A percentile compares a stretch with the other conserved stretches of the same genome.
These are phyloP conservation scores for Dryadomyces sulphureus DNA, from an alignment of 2,329 filamentous ascomycete genomes.

Conservation along the genomic window DNA sequence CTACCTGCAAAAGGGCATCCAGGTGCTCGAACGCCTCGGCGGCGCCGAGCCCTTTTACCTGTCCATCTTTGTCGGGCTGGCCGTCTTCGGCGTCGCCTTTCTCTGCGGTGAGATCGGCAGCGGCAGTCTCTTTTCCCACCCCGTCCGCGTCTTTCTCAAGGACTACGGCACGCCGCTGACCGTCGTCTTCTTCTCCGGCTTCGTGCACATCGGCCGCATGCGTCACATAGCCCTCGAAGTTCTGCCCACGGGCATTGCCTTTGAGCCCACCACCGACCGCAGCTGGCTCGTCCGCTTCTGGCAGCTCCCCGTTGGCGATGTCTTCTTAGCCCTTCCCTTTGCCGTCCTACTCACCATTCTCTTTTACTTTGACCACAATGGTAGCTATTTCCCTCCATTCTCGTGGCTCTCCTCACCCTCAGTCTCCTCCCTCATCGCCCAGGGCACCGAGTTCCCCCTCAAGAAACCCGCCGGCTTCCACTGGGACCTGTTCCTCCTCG, in stretches of 20 bases:
- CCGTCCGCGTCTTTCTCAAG: conserved; percentile 68
- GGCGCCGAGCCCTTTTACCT: conserved; percentile 56
- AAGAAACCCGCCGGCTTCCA: conserved; percentile 72
- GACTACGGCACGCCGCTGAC: conserved; percentile 79
- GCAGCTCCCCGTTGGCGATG: conserved; percentile 55
- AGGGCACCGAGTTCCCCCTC: conserved; percentile 70
- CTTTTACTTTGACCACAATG: conserved; percentile 85
- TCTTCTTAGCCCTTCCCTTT: conserved; percentile 80
- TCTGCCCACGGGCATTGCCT: conserved; percentile 62
- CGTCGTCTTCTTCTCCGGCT: conserved; percentile 78
- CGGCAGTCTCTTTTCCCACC: conserved; percentile 58
- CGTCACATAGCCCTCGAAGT: conserved; percentile 50
- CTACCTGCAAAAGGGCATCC: conserved; percentile 81
- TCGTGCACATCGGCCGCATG: conserved; percentile 79
- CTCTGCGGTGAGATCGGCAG: conserved; percentile 56
- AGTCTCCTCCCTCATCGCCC: conserved; percentile 72
- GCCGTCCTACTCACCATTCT: conserved; percentile 68
- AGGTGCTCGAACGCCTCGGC: conserved; percentile 68
- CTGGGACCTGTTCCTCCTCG: conserved; percentile 73
- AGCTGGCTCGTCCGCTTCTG: conserved; percentile 72
- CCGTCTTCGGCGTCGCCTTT: conserved; percentile 67
- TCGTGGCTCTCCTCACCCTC: neutral
- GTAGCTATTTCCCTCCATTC: conserved; percentile 24
- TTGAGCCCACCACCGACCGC: conserved; percentile 60
- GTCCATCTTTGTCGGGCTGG: conserved; percentile 58